These are phyloP conservation scores for Penicillium argentinense DNA, from an alignment of 495 filamentous ascomycete species.

Conservation along the genomic window DNA sequence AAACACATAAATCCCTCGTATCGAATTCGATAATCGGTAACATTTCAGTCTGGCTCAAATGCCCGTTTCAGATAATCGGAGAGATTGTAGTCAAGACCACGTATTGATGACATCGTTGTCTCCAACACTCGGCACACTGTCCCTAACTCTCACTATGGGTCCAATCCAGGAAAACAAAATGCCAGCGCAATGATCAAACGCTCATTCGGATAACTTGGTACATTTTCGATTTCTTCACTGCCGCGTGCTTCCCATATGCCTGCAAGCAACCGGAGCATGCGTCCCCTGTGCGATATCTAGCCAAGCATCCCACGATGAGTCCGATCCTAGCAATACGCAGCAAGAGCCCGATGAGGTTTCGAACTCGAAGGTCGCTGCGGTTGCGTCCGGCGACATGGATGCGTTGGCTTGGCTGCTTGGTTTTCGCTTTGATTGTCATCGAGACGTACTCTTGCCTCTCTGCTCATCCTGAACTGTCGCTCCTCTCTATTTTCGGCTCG, in stretches of 20 bases:
- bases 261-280: no score
- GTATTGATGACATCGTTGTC: conserved; percentile 22
- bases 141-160: neutral
- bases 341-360: conserved; percentile 3
- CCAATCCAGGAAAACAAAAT: neutral
- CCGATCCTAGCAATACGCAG: conserved; percentile 2
- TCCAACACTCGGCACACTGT: neutral
- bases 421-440: conserved; percentile 9
- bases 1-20: no score
- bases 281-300: neutral
- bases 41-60: no score
- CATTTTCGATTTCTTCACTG: no score
- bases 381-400: conserved; percentile 12
- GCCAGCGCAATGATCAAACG: no score
- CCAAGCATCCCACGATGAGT: neutral
- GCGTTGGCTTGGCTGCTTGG: conserved; percentile 9
- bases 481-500: neutral
- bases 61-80: no score
- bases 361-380: neutral
- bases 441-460: conserved; percentile 4
- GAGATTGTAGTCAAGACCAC: conserved; percentile 14
- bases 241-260: no score
- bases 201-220: no score
- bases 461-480: conserved; percentile 3
- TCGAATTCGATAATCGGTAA: no score